Percentiles rank a stretch among this genome's conserved stretches.
phyloP scores from a whole-genome alignment of 78 protist species.

The Speleostelium caveatum region DNA sequence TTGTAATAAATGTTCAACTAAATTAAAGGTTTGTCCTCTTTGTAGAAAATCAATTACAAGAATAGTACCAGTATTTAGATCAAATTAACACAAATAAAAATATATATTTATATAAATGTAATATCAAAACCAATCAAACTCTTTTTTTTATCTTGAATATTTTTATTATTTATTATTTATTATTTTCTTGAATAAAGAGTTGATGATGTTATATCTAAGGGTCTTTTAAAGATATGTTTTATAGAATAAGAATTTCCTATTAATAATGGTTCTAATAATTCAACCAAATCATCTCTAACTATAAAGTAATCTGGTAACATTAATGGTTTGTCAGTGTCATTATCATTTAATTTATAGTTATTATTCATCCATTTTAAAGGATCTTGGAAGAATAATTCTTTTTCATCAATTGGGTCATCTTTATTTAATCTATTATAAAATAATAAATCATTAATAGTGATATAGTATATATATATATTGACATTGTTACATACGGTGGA shows the following conservation, averaged over 20 bases:
- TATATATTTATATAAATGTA: no score
- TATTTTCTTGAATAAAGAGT: background rate
- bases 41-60: slow-evolving; percentile 63
- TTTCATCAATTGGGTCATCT: slow-evolving; percentile 24
- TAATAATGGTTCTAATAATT: background rate
- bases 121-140: no score
- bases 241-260: background rate
- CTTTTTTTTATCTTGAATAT: no score
- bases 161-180: background rate
- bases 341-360: background rate
- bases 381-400: slow-evolving; percentile 17
- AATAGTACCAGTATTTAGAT: slow-evolving; percentile 62
- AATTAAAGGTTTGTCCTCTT: slow-evolving; percentile 70
- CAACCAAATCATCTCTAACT: slow-evolving; percentile 26
- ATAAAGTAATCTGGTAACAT: slow-evolving; percentile 35
- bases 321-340: background rate
- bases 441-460: background rate
- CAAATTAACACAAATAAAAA: no score
- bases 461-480: background rate
- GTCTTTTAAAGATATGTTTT: background rate
- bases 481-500: slow-evolving; percentile 62
- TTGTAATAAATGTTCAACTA: slow-evolving; percentile 64
- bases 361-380: slow-evolving; percentile 25
- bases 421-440: background rate
- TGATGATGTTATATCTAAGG: slow-evolving; percentile 24